A percentile compares a stretch with the other conserved stretches of the same genome.
Evolutionary conservation across 2,329 filamentous ascomycete genomes (phyloP).

Genomic region (Alternaria arborescens): DNA sequence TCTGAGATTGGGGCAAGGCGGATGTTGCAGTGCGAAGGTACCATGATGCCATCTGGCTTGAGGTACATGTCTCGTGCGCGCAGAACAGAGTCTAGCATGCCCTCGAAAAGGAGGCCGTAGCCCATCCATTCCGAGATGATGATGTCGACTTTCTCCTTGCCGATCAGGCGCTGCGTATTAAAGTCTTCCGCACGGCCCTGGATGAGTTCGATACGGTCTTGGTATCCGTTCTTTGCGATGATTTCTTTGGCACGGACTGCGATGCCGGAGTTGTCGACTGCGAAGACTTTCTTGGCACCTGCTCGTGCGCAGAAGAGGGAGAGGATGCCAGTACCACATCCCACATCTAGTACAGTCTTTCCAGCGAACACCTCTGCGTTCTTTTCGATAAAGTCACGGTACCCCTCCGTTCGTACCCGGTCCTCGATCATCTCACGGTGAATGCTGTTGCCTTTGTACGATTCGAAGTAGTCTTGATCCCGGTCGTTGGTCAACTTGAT

Average conservation of each 20-base stretch:
- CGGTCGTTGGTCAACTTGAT: conserved; percentile 53
- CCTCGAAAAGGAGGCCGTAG: conserved; percentile 90
- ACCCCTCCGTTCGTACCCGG: conserved; percentile 84
- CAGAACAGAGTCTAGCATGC: conserved; percentile 93
- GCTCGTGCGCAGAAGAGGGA: conserved; percentile 95
- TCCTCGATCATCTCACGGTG: conserved; percentile 98
- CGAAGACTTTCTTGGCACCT: conserved; percentile 84
- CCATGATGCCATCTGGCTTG: conserved; percentile 79
- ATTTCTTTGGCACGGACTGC: conserved; percentile 87
- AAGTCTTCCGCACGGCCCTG: conserved; percentile 91
- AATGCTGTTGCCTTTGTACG: conserved; percentile 74
- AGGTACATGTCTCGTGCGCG: conserved; percentile 89
- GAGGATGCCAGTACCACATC: conserved; percentile 82
- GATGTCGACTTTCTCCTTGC: conserved; percentile 76
- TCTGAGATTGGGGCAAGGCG: conserved; percentile 84
- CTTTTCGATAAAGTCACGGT: conserved; percentile 93
- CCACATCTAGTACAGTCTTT: conserved; percentile 90
- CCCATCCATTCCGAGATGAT: conserved; percentile 99
- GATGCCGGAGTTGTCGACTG: conserved; percentile 91
- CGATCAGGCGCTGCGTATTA: conserved; percentile 63
- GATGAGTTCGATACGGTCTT: conserved; percentile 77
- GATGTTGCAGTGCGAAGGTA: conserved; percentile 84
- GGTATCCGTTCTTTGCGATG: conserved; percentile 80
- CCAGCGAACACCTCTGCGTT: conserved; percentile 87
- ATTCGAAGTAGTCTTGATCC: conserved; percentile 70